Percentiles rank a stretch among this genome's conserved stretches.
phyloP scores from a whole-genome alignment of 2,329 filamentous ascomycete genomes.

The Zasmidium angulare region DNA sequence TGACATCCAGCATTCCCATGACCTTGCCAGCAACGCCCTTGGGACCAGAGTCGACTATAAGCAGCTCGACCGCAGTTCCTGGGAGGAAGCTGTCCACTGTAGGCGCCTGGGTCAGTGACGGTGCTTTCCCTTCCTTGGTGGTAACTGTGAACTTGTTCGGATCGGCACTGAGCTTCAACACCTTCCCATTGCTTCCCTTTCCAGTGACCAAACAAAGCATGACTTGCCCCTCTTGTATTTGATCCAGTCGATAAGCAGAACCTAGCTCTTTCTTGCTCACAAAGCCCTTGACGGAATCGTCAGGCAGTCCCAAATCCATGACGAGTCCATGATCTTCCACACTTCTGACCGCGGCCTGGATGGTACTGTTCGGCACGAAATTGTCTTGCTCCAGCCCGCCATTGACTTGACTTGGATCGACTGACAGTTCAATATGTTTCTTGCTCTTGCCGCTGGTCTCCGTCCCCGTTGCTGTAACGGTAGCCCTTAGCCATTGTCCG shows the following conservation, averaged over 20 bases:
- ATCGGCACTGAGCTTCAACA: conserved; percentile 80
- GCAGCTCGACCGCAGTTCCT: conserved; percentile 82
- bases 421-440: conserved; percentile 81
- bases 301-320: conserved; percentile 82
- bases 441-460: conserved; percentile 61
- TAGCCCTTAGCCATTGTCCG: conserved; percentile 85
- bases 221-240: conserved; percentile 78
- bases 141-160: conserved; percentile 44
- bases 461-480: conserved; percentile 75
- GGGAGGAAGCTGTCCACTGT: conserved; percentile 89
- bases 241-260: conserved; percentile 60
- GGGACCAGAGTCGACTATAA: conserved; percentile 72
- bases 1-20: conserved; percentile 87
- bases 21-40: conserved; percentile 85
- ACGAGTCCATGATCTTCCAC: conserved; percentile 95
- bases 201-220: conserved; percentile 79
- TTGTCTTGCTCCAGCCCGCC: conserved; percentile 70
- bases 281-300: conserved; percentile 72
- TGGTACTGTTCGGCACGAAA: conserved; percentile 69
- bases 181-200: conserved; percentile 73
- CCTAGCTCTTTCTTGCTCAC: conserved; percentile 81
- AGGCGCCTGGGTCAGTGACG: conserved; percentile 67
- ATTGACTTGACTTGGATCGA: conserved; percentile 73
- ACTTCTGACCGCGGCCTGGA: conserved; percentile 86
- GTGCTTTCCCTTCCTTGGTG: conserved; percentile 16